phyloP scores from a whole-genome alignment of 345 rosid species.

The Citrus australasica region DNA sequence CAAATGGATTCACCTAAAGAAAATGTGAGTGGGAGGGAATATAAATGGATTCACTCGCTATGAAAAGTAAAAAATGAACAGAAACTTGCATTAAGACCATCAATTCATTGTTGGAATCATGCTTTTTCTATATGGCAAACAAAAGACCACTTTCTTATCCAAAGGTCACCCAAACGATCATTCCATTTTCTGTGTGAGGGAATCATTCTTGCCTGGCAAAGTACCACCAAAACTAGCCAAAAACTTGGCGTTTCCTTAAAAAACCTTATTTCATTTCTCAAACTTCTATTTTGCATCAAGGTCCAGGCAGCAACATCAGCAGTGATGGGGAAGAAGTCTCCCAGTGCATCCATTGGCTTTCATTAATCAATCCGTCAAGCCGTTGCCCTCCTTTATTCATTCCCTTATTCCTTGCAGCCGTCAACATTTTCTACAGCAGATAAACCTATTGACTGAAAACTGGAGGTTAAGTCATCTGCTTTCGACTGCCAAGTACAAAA shows the following conservation, averaged over 20 bases:
- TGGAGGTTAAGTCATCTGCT: conserved; percentile 11
- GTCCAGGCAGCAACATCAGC: not conserved
- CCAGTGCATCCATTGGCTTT: not conserved
- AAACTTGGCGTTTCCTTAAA: not conserved
- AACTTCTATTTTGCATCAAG: not conserved
- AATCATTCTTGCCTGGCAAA: not conserved
- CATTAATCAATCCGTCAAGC: not conserved
- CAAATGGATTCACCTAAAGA: no score
- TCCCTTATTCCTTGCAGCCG: conserved; percentile 1
- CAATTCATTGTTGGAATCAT: not conserved
- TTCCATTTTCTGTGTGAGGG: not conserved
- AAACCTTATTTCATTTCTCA: no score
- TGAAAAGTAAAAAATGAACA: not conserved
- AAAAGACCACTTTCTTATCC: not conserved
- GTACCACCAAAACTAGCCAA: not conserved
- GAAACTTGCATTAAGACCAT: not conserved
- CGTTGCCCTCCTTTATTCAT: not conserved
- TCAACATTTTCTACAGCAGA: not conserved
- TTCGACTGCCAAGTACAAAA: conserved; percentile 3
- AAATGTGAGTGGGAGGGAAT: not conserved
- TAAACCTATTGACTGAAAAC: conserved; percentile 8
- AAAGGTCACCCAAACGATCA: not conserved
- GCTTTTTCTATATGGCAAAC: not conserved
- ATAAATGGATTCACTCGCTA: not conserved
- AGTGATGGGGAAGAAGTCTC: not conserved